phyloP scores from a whole-genome alignment of 306 rosid species.

The Crotalaria pallida region DNA sequence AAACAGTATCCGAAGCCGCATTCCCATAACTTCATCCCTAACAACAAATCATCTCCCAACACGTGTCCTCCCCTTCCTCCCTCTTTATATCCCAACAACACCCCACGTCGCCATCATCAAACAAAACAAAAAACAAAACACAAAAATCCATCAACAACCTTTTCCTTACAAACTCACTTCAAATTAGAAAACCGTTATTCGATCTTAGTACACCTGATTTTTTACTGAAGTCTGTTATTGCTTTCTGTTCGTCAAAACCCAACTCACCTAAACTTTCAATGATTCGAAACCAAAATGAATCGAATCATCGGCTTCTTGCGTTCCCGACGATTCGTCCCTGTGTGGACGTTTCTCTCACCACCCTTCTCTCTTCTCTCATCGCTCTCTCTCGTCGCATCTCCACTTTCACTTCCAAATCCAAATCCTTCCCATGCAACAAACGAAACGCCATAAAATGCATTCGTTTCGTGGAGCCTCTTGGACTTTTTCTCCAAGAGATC shows the following conservation, averaged over 20 bases:
- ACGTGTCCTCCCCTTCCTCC: background rate
- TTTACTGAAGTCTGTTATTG: no score
- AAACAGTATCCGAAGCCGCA: background rate
- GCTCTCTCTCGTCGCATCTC: slow-evolving; percentile 36
- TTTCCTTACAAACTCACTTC: no score
- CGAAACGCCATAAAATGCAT: slow-evolving; percentile 41
- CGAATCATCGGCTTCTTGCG: slow-evolving; percentile 54
- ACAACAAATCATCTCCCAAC: background rate
- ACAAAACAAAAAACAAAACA: background rate
- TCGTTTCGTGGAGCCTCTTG: slow-evolving; percentile 43
- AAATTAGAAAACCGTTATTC: background rate
- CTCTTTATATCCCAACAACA: slow-evolving; percentile 17
- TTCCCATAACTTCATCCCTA: no score
- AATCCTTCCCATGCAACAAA: slow-evolving; percentile 40
- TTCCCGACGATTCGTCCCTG: slow-evolving; percentile 70
- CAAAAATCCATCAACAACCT: background rate
- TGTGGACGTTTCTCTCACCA: slow-evolving; percentile 28
- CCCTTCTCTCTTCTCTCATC: slow-evolving; percentile 44
- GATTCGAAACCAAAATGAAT: slow-evolving; percentile 30
- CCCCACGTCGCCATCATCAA: background rate
- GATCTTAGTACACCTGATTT: no score
- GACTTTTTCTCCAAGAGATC: slow-evolving; percentile 47
- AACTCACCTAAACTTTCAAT: slow-evolving; percentile 19
- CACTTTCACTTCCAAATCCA: slow-evolving; percentile 17
- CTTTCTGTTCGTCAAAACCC: no score